These are phyloP conservation scores for Candida boleticola DNA, from an alignment of 805 yeast genomes.

Conservation along the genomic window DNA sequence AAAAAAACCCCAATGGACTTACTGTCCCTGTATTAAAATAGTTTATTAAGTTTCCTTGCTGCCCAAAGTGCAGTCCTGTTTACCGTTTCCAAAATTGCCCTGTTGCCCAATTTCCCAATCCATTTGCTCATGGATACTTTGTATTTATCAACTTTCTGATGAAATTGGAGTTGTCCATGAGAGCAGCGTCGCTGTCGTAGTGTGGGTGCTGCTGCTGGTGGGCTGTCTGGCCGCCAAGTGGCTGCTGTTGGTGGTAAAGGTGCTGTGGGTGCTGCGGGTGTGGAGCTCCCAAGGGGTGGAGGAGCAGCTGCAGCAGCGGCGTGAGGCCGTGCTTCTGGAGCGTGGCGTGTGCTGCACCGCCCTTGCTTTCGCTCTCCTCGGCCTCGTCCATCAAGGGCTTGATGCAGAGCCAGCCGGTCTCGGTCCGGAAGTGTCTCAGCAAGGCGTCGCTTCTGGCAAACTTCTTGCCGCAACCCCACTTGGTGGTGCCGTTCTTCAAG, in stretches of 20 bases:
- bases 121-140: no score
- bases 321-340: neutral
- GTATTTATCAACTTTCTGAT: constrained; percentile 1
- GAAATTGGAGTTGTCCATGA: constrained; percentile 3
- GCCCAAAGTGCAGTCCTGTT: no score
- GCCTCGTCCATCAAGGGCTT: constrained; percentile 63
- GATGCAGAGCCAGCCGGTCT: constrained; percentile 69
- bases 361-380: constrained; percentile 23
- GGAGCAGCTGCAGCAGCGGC: neutral
- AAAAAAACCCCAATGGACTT: no score
- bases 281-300: neutral
- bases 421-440: constrained; percentile 73
- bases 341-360: neutral
- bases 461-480: constrained; percentile 74
- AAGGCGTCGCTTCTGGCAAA: constrained; percentile 80
- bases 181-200: neutral
- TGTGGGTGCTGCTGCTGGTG: neutral
- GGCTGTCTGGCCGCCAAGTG: neutral
- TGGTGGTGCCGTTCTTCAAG: constrained; percentile 52
- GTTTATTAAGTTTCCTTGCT: no score
- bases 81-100: no score
- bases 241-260: neutral
- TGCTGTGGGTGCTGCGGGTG: neutral
- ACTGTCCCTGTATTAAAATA: no score
- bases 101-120: no score